Evolutionary conservation across 2,329 filamentous ascomycete species (phyloP), one percentile per base, ranked within the genome.

Genomic region (Monosporascus sp.): DNA sequence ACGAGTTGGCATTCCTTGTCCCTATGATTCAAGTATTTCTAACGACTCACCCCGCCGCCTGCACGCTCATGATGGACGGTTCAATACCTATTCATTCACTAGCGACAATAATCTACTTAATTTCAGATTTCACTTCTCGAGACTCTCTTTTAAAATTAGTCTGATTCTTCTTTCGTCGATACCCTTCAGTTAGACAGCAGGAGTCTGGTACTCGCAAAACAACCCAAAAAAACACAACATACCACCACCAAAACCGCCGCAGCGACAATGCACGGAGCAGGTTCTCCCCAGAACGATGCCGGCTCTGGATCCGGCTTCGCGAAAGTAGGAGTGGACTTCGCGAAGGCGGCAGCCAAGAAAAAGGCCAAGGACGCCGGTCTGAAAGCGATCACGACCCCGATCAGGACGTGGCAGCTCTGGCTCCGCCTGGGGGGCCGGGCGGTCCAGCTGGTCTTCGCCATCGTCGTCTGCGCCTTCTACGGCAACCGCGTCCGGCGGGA

Each of bases 381-480:
- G 9, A 35, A 35, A 35, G 31, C 31, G 31, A 35, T 35, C 31
- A 35, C 31, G 5, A 5, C 31, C 31, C 25, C 43, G 14, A 31
- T 46, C 43, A 46, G 25, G 43, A 31, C 24, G 43, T 46, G 22
- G 22, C 43, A 25, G 60, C 70, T 43, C 58, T 81, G 50, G 69
- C 75, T 35, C 5, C 81, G 81, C 58, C 68, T 76, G 46, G 58
- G 78, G 54, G 72, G 85, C 17, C 86, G 88, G 56, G 76, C 84
- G 63, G 68, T 88, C 35, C 88, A 92, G 65, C 81, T 91, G 64
- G 71, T 89, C 63, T 77, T 89, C 62, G 88, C 81, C 46, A 71
- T 91, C 53, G 79, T 85, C 43, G 82, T 88, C 50, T 78, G 83
- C 52, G 88, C 84, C 24, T 78, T 91, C 52, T 92, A 89, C 61